Percentiles rank a stretch among this genome's conserved stretches.
These are phyloP conservation scores for Coix lacrymajobi DNA, from an alignment of 176 grass and related monocot species.

Conservation along the genomic window DNA sequence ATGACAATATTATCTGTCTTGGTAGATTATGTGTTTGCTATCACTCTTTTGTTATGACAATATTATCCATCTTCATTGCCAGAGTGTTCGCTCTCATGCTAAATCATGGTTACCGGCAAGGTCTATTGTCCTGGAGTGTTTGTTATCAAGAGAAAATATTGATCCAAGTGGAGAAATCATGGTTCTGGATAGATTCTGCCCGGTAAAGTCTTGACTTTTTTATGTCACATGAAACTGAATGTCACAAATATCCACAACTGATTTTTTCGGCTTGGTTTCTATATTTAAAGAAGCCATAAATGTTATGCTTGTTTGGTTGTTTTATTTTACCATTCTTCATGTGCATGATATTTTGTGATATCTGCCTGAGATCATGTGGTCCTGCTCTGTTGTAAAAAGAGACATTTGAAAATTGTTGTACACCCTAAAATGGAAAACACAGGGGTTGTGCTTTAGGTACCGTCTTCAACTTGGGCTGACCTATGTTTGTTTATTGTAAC, in stretches of 20 bases:
- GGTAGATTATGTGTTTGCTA: background rate
- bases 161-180: slow-evolving; percentile 95
- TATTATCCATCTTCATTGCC: slow-evolving; percentile 24
- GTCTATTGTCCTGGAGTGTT: slow-evolving; percentile 85
- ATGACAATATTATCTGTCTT: background rate
- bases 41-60: background rate
- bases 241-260: background rate
- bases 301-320: background rate
- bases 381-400: background rate
- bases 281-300: background rate
- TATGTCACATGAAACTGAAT: background rate
- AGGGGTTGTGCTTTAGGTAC: background rate
- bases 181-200: slow-evolving; percentile 84
- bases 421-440: background rate
- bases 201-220: slow-evolving; percentile 52
- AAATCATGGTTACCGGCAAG: slow-evolving; percentile 94
- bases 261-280: background rate
- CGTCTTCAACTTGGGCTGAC: background rate
- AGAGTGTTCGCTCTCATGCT: slow-evolving; percentile 76
- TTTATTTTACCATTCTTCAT: background rate
- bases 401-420: background rate
- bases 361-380: background rate
- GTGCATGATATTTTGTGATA: background rate
- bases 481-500: background rate
- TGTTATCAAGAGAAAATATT: slow-evolving; percentile 64